phyloP scores from a whole-genome alignment of 1,284 basidiomycete species.

The Trichosporon ovoides region DNA sequence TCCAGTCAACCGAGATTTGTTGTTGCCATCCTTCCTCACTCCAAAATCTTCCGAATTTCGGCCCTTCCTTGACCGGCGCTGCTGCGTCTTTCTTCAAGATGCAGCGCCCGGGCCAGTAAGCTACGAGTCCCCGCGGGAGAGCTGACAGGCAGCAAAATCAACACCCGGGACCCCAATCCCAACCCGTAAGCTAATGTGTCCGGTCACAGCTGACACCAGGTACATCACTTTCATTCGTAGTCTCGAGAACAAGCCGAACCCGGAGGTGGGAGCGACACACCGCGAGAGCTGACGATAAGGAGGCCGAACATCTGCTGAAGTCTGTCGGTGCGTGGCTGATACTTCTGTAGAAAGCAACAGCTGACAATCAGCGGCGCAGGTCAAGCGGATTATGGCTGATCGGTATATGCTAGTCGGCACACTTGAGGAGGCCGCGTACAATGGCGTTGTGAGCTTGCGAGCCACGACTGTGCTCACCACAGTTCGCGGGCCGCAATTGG shows the following conservation, averaged over 20 bases:
- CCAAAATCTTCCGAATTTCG: neutral
- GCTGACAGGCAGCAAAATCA: constrained; percentile 30
- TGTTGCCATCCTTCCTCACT: neutral
- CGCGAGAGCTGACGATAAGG: neutral
- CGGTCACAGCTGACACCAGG: constrained; percentile 15
- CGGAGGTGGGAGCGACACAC: constrained; percentile 22
- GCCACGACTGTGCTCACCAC: constrained; percentile 4
- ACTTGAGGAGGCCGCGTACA: constrained; percentile 46
- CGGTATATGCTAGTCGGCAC: constrained; percentile 44
- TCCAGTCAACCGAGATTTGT: neutral
- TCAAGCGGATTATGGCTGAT: constrained; percentile 45
- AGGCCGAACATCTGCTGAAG: constrained; percentile 44
- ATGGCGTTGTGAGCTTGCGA: constrained; percentile 36
- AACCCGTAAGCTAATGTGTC: constrained; percentile 31
- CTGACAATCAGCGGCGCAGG: constrained; percentile 27
- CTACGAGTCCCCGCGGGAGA: fast-evolving
- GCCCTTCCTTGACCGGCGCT: neutral
- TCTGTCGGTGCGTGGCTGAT: constrained; percentile 40
- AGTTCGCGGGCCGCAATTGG: constrained; percentile 49
- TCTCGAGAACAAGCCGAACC: constrained; percentile 30
- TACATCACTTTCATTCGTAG: constrained; percentile 44
- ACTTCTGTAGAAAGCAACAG: neutral
- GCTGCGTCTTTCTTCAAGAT: constrained; percentile 8
- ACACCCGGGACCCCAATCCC: constrained; percentile 42
- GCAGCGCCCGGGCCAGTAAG: constrained; percentile 22